A percentile compares a stretch with the other conserved stretches of the same genome.
phyloP scores from a whole-genome alignment of 2,329 filamentous ascomycete genomes.

The Hortaea sp. region DNA sequence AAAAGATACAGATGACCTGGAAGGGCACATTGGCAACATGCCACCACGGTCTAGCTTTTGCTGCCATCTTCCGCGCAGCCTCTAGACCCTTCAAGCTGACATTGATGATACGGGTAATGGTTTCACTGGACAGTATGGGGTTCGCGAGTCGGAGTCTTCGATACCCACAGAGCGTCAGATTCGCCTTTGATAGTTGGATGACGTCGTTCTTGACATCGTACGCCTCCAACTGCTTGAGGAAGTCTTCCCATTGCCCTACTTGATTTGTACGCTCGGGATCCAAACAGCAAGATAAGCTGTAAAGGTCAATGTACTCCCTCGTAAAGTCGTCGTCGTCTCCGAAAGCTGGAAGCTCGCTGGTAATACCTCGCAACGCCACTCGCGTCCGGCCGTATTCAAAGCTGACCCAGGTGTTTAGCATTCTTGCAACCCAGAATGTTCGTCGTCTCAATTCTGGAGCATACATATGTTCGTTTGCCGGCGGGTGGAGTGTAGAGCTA shows the following conservation, averaged over 20 bases:
- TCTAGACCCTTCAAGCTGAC: conserved; percentile 38
- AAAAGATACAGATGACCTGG: conserved; percentile 46
- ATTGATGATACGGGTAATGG: conserved; percentile 39
- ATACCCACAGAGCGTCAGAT: conserved; percentile 46
- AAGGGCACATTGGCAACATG: conserved; percentile 52
- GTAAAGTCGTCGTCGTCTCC: conserved; percentile 33
- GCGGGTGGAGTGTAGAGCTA: conserved; percentile 17
- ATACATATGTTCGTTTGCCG: conserved; percentile 12
- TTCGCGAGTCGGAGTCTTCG: conserved; percentile 45
- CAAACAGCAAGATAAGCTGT: conserved; percentile 44
- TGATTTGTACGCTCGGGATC: conserved; percentile 36
- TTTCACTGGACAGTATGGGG: conserved; percentile 32
- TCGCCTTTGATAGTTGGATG: conserved; percentile 37
- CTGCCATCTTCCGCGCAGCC: conserved; percentile 38
- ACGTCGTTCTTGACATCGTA: conserved; percentile 22
- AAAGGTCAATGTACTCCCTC: conserved; percentile 41
- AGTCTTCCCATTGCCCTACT: conserved; percentile 24
- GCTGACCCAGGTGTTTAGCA: conserved; percentile 50
- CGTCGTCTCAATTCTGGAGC: conserved; percentile 19
- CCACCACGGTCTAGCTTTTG: conserved; percentile 44
- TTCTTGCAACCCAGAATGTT: conserved; percentile 41
- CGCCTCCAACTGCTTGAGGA: conserved; percentile 20
- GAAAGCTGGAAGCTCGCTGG: conserved; percentile 30
- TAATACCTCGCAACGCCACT: conserved; percentile 39
- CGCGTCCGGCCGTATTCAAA: conserved; percentile 49